Evolutionary conservation across 139 green algal genomes (phyloP).

Genomic region (Pseudopediastrum boryanum): DNA sequence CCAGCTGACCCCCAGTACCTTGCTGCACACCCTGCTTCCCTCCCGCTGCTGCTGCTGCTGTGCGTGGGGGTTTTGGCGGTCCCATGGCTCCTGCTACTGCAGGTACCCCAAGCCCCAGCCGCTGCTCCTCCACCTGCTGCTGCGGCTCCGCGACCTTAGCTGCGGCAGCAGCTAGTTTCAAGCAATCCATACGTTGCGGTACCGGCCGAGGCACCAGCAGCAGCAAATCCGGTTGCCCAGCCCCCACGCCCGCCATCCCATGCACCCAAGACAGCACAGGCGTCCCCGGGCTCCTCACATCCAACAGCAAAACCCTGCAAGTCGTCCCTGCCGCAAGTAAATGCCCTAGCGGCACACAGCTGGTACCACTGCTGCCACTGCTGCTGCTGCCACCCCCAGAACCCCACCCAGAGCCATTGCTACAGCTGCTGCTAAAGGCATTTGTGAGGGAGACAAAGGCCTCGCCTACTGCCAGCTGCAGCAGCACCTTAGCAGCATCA

Average conservation of each 20-base stretch:
- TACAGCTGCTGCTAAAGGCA: too few species aligned
- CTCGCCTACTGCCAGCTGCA: slow-evolving; percentile 19
- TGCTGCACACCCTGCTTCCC: neutral
- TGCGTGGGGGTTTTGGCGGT: too few species aligned
- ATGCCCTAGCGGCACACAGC: neutral
- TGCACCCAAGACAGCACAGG: slow-evolving; percentile 1
- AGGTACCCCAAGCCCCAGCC: neutral
- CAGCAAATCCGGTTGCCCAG: neutral
- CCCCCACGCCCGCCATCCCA: neutral
- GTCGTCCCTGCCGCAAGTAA: slow-evolving; percentile 10
- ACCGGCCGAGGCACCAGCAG: neutral
- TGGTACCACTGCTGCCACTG: slow-evolving; percentile 11
- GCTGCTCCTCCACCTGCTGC: neutral
- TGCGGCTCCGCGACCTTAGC: too few species aligned
- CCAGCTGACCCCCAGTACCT: neutral
- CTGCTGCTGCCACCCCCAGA: neutral
- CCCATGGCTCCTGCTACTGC: neutral
- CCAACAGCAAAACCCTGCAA: slow-evolving; percentile 13
- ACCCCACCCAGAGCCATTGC: neutral
- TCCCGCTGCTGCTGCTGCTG: neutral
- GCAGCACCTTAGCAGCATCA: slow-evolving; percentile 13
- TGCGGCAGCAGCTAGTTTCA: neutral
- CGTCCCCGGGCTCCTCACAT: slow-evolving; percentile 7
- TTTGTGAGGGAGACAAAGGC: neutral
- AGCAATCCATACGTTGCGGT: neutral